These are phyloP conservation scores for Candida endomychidarum DNA, from an alignment of 805 yeast species.

Conservation along the genomic window DNA sequence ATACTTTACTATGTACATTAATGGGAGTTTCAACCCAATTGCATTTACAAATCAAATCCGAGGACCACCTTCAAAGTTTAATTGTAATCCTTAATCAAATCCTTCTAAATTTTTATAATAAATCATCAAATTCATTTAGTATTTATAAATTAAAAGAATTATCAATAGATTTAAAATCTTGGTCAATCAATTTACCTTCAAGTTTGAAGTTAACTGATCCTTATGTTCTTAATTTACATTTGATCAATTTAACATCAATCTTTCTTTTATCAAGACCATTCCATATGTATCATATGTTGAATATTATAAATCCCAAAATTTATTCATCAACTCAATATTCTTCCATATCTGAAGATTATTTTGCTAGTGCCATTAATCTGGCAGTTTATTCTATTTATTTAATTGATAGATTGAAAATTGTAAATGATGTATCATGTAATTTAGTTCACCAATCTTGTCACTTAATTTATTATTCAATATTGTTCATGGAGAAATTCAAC, in stretches of 20 bases:
- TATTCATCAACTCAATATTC: not conserved
- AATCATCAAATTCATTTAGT: not conserved
- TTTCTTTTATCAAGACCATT: slow-evolving; percentile 43
- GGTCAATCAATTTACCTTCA: slow-evolving; percentile 32
- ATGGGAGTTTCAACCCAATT: slow-evolving; percentile 6
- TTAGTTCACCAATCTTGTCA: slow-evolving; percentile 9
- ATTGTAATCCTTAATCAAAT: slow-evolving; percentile 8
- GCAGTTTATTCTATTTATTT: slow-evolving; percentile 9
- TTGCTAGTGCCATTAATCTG: slow-evolving; percentile 5
- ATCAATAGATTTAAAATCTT: slow-evolving; percentile 34
- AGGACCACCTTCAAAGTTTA: not conserved
- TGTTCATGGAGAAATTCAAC: slow-evolving; percentile 14
- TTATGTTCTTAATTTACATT: slow-evolving; percentile 20
- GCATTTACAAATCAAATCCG: not conserved
- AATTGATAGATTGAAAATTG: not conserved
- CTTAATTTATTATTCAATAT: slow-evolving; percentile 4
- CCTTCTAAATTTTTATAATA: slow-evolving; percentile 4
- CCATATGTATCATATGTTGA: slow-evolving; percentile 29
- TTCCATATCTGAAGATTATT: not conserved
- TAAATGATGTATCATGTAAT: not conserved
- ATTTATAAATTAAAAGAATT: slow-evolving; percentile 20
- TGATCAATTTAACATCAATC: slow-evolving; percentile 36
- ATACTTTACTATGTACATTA: slow-evolving; percentile 1
- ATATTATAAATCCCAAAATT: not conserved
- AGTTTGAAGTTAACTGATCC: not conserved